These are phyloP conservation scores for Saccharum spontaneum DNA, from an alignment of 176 grass and related monocot genomes.

Conservation along the genomic window DNA sequence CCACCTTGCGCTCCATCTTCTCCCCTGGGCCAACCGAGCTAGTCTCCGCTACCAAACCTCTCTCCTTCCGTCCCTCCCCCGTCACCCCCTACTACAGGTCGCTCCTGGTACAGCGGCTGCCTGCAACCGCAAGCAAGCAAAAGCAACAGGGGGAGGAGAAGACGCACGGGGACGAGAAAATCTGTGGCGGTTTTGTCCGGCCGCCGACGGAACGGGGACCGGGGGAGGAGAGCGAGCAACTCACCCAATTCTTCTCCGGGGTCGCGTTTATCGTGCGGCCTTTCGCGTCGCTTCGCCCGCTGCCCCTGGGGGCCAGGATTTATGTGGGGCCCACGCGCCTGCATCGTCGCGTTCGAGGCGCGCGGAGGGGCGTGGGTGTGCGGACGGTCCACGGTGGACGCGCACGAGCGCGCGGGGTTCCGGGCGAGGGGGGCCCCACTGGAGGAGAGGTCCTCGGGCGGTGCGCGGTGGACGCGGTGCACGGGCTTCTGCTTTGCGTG, in stretches of 20 bases:
- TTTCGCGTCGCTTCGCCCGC: not conserved
- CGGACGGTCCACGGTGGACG: not conserved
- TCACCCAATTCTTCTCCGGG: not conserved
- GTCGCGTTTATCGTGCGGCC: not conserved
- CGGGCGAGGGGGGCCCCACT: not conserved
- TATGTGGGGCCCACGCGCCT: no score
- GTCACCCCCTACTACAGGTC: no score
- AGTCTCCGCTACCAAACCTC: not conserved
- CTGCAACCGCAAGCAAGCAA: not conserved
- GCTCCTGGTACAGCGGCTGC: not conserved
- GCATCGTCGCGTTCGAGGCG: not conserved
- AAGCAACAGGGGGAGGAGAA: not conserved
- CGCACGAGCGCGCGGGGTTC: not conserved
- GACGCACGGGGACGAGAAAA: not conserved
- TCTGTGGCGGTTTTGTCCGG: not conserved
- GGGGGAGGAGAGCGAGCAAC: not conserved
- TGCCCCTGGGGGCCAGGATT: not conserved
- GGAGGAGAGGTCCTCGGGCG: not conserved
- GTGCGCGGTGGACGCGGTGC: not conserved
- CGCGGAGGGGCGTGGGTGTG: not conserved
- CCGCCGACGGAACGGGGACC: not conserved
- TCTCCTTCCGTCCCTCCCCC: no score
- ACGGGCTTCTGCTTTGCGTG: not conserved
- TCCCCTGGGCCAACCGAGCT: not conserved
- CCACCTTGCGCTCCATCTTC: slow-evolving; percentile 76